Evolutionary conservation across 106 monocot species (phyloP), one percentile per base, ranked within the genome.

Genomic region (Allium cepa): DNA sequence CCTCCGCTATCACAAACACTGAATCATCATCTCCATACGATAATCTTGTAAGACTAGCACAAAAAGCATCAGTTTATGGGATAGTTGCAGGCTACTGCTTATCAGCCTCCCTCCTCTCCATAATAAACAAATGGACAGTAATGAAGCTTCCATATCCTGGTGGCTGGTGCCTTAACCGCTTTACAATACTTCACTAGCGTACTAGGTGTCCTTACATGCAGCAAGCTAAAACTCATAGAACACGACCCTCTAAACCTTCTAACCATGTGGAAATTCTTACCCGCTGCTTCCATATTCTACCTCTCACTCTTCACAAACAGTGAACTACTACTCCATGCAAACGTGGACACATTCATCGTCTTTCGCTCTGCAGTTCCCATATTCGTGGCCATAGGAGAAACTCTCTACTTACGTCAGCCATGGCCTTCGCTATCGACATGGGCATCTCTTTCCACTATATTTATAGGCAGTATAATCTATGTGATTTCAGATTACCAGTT

Each of bases 101-200:
- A 36, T 94, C 94, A 8, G 94, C 90, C 27, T 87, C 90, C 2
- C 81, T 94, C 16, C 74, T 94, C 6, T 90, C 89, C 52, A 94
- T 94, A 28, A 93, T 89, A 69, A 93, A 93, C 75, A 89, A 93
- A 77, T 93, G 89, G 86, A 86, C 92, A n/a, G 68, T 93, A 14
- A 93, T 86, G 86, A 86, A 89, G 58, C 89, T 93, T 59, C 84
- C 84, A 0, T 85, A 85, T n/a, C 84, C 84, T 10, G 84, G 80
- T 47, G 84, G 80, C 84, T 10, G 84, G 80, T 47, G 84, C 84
- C 53, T 49, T 85, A 16, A 85, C 84, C 1, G 80, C 84, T 16
- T 53, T 80, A 46, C 84, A 85, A 68, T 85, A 85, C 52, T 71
- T 85, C 53, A 80, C 80, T 17, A 85, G 84, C 51, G 80, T 75